Conservation (phyloP, 2,329 filamentous ascomycete species). For the Neofusicoccum cordaticola region DNA sequence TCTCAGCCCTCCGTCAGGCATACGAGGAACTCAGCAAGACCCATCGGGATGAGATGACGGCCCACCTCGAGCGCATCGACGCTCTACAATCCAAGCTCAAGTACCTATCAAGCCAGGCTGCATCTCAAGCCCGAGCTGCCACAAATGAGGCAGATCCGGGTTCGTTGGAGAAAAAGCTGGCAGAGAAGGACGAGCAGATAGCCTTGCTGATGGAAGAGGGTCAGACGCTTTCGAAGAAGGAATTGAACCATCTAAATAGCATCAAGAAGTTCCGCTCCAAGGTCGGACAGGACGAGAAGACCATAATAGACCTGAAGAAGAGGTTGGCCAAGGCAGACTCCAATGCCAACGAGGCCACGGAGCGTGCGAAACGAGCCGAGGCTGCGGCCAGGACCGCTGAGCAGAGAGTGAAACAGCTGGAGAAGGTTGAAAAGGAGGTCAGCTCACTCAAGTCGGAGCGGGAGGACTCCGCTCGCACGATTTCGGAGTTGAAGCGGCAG, state of each 20-base stretch:
- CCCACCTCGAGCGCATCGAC: conserved; percentile 85
- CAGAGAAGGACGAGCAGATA: conserved; percentile 88
- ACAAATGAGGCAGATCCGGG: conserved; percentile 61
- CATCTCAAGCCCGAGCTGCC: conserved; percentile 69
- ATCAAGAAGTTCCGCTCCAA: conserved; percentile 73
- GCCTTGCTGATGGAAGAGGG: conserved; percentile 89
- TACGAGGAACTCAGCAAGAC: conserved; percentile 53
- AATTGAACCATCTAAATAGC: conserved; percentile 77
- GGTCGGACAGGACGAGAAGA: conserved; percentile 51
- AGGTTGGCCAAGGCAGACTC: conserved; percentile 67
- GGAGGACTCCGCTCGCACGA: conserved; percentile 60
- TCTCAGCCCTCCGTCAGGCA: conserved; percentile 50
- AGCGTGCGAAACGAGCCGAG: conserved; percentile 62
- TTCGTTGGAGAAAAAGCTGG: conserved; percentile 72
- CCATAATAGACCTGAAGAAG: conserved; percentile 50
- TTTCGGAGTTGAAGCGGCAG: conserved; percentile 68
- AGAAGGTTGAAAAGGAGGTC: conserved; percentile 56
- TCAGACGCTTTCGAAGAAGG: conserved; percentile 78
- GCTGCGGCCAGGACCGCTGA: conserved; percentile 55
- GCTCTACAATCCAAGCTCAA: conserved; percentile 86
- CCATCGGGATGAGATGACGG: conserved; percentile 78
- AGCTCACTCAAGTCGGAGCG: conserved; percentile 62
- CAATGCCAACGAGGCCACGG: conserved; percentile 57
- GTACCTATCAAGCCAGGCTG: conserved; percentile 77
- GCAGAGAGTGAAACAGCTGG: conserved; percentile 53